These are phyloP conservation scores for Mycosarcoma mackinlayi DNA, from an alignment of 1,284 basidiomycete species.

Conservation along the genomic window DNA sequence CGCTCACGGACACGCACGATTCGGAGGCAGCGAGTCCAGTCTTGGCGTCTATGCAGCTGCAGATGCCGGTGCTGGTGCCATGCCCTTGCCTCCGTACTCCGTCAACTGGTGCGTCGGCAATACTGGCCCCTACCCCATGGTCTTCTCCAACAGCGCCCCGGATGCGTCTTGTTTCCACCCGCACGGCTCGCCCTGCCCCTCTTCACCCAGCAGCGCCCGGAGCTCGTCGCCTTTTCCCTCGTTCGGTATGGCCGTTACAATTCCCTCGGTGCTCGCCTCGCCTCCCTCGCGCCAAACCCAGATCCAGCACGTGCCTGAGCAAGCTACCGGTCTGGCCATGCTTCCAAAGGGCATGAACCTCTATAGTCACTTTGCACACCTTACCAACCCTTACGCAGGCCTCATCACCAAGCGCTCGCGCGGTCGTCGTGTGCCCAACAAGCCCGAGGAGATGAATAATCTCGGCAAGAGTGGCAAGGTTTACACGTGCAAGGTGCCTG, in stretches of 20 bases:
- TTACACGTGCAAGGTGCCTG: slow-evolving; percentile 65
- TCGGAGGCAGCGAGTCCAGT: slow-evolving; percentile 34
- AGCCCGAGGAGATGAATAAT: slow-evolving; percentile 64
- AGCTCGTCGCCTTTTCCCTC: slow-evolving; percentile 41
- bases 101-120: slow-evolving; percentile 25
- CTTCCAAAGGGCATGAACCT: slow-evolving; percentile 50
- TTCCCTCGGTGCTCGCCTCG: slow-evolving; percentile 36
- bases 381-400: slow-evolving; percentile 52
- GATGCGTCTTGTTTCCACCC: slow-evolving; percentile 29
- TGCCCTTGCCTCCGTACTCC: slow-evolving; percentile 24
- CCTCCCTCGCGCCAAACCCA: slow-evolving; percentile 39
- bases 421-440: slow-evolving; percentile 62
- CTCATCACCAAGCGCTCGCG: slow-evolving; percentile 64
- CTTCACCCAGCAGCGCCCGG: slow-evolving; percentile 44
- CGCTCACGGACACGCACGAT: slow-evolving; percentile 23
- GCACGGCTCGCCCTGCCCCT: slow-evolving; percentile 44
- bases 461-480: slow-evolving; percentile 65
- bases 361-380: slow-evolving; percentile 42
- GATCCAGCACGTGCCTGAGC: slow-evolving; percentile 38
- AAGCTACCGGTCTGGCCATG: slow-evolving; percentile 30
- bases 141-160: slow-evolving; percentile 46
- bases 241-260: slow-evolving; percentile 19
- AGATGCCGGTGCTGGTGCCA: slow-evolving; percentile 4
- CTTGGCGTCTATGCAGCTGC: slow-evolving; percentile 32
- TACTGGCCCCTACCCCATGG: slow-evolving; percentile 32